A percentile compares a stretch with the other conserved stretches of the same genome.
Evolutionary conservation across 495 filamentous ascomycete genomes (phyloP).

Genomic region (Lophiostoma macrostomum): DNA sequence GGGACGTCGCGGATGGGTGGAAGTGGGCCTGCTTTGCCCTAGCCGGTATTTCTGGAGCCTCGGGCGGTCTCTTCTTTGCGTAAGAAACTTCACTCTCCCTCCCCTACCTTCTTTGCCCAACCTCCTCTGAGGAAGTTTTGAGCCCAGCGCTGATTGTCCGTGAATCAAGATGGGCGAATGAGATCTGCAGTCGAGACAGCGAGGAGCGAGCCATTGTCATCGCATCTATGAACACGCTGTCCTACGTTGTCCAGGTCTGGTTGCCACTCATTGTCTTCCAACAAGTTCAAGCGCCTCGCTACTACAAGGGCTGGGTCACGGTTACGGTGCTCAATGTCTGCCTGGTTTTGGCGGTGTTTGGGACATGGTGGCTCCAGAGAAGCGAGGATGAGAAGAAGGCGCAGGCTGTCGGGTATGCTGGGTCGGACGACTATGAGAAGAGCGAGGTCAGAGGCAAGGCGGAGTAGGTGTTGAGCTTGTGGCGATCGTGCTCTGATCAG

Average conservation of each 20-base stretch:
- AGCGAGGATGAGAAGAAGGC: too few relatives aligned
- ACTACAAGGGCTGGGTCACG: constrained; percentile 51
- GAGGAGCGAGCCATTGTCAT: constrained; percentile 10
- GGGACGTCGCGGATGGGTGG: background rate
- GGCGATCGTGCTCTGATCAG: too few relatives aligned
- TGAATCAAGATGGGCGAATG: constrained; percentile 4
- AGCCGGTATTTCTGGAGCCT: background rate
- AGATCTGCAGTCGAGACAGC: constrained; percentile 4
- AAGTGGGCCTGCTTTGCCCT: constrained; percentile 1
- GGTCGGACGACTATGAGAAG: too few relatives aligned
- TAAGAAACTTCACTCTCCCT: background rate
- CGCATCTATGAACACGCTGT: constrained; percentile 43
- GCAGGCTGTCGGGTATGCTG: too few relatives aligned
- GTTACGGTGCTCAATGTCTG: too few relatives aligned
- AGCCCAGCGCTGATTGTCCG: background rate
- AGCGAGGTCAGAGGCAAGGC: too few relatives aligned
- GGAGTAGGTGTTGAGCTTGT: too few relatives aligned
- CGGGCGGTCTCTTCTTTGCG: background rate
- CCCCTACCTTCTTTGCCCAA: too few relatives aligned
- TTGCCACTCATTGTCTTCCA: constrained; percentile 52
- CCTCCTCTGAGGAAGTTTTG: background rate
- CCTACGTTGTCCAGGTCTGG: constrained; percentile 51
- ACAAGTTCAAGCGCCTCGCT: constrained; percentile 49
- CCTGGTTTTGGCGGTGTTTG: too few relatives aligned
- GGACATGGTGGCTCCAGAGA: too few relatives aligned